These are phyloP conservation scores for Lipomyces anomalus DNA, from an alignment of 805 yeast species.

Conservation along the genomic window DNA sequence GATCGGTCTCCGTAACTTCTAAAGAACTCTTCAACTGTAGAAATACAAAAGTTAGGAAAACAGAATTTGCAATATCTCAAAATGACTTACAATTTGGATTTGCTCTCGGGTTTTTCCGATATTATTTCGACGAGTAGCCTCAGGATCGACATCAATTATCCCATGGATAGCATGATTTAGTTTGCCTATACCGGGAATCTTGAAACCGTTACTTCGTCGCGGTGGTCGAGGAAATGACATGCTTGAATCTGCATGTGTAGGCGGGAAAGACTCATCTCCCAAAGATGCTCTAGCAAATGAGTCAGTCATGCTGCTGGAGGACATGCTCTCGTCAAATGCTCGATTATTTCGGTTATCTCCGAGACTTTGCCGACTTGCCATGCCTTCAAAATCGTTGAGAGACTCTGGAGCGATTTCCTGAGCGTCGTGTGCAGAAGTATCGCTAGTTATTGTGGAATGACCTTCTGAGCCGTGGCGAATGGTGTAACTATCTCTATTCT, in stretches of 20 bases:
- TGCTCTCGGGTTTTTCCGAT: constrained; percentile 42
- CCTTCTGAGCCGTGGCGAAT: background rate
- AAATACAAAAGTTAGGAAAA: background rate
- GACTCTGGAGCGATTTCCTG: background rate
- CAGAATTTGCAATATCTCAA: background rate
- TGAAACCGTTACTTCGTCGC: constrained; percentile 39
- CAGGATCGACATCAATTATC: constrained; percentile 63
- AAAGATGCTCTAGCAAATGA: constrained; percentile 1
- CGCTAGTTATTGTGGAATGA: background rate
- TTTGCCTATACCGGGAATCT: constrained; percentile 49
- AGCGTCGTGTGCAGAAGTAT: background rate
- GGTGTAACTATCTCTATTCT: constrained; percentile 10
- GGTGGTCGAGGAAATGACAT: constrained; percentile 11
- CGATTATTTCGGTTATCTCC: background rate
- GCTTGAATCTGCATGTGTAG: constrained; percentile 22
- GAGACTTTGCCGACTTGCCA: too few species aligned
- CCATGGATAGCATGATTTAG: constrained; percentile 51
- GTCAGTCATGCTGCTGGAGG: background rate
- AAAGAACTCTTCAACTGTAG: constrained; percentile 41
- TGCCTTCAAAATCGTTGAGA: too few species aligned
- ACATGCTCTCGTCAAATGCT: too few species aligned
- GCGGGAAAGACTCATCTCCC: constrained; percentile 23
- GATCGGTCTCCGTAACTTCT: constrained; percentile 48
- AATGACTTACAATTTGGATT: constrained; percentile 31
- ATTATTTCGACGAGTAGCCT: constrained; percentile 51